Conservation (phyloP, 148 eudicot species). For the Cornus controversa region DNA sequence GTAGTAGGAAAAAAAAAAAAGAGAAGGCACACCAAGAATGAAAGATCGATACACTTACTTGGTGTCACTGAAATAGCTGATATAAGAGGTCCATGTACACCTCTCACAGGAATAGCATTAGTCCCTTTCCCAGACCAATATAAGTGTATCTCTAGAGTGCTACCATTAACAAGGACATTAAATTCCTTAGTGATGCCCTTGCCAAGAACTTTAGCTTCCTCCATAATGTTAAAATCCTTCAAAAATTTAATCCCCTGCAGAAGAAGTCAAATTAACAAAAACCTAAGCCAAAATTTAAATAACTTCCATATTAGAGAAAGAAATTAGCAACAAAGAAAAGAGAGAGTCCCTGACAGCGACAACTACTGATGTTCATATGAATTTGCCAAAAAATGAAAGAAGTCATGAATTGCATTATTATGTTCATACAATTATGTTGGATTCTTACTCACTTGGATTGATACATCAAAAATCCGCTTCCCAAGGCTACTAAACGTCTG, state of each 20-base stretch:
- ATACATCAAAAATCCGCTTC: constrained; percentile 68
- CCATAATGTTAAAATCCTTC: constrained; percentile 62
- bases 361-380: not conserved
- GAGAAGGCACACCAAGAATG: not conserved
- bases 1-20: not conserved
- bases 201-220: constrained; percentile 61
- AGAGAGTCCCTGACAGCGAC: not conserved
- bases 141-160: constrained; percentile 69
- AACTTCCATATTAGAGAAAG: too few relatives aligned
- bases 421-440: not conserved
- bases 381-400: not conserved
- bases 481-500: constrained; percentile 58
- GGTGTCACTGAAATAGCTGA: constrained; percentile 89
- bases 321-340: not conserved
- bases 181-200: constrained; percentile 39
- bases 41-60: constrained; percentile 48
- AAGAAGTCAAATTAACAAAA: constrained; percentile 11
- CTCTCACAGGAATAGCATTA: constrained; percentile 66
- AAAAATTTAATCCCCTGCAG: constrained; percentile 49
- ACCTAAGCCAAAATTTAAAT: too few relatives aligned
- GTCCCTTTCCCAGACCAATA: constrained; percentile 93
- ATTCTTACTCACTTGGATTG: constrained; percentile 56
- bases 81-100: constrained; percentile 84
- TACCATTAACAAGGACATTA: constrained; percentile 50
- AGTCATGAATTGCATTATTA: not conserved